Percentiles rank a stretch among this genome's conserved stretches.
phyloP scores from a whole-genome alignment of 1,284 basidiomycete species.

The Pterula multifida region DNA sequence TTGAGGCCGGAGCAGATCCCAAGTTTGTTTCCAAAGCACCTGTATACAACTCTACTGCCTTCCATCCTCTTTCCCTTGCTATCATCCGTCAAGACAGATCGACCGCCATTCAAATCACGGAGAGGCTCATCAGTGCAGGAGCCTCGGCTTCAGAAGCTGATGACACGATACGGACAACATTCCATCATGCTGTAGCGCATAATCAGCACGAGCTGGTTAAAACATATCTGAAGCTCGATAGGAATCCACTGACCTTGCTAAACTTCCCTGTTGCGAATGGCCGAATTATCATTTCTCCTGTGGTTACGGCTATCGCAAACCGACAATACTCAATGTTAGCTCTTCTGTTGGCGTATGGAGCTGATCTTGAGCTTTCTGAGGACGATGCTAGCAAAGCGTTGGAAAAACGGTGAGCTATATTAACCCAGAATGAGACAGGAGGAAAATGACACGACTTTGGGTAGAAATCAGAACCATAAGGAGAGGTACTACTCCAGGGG shows the following conservation, averaged over 20 bases:
- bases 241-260: slow-evolving; percentile 31
- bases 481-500: background rate
- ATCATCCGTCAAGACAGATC: slow-evolving; percentile 33
- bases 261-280: slow-evolving; percentile 23
- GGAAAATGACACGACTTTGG: no score
- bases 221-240: slow-evolving; percentile 34
- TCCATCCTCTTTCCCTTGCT: slow-evolving; percentile 38
- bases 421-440: no score
- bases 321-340: slow-evolving; percentile 24
- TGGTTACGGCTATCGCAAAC: slow-evolving; percentile 22
- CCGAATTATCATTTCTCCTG: slow-evolving; percentile 19
- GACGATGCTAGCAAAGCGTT: slow-evolving; percentile 20
- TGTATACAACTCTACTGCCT: slow-evolving; percentile 14
- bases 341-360: background rate
- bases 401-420: slow-evolving; percentile 11
- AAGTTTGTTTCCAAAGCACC: slow-evolving; percentile 14
- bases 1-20: slow-evolving; percentile 30
- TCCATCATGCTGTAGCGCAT: slow-evolving; percentile 30
- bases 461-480: no score
- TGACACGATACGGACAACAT: slow-evolving; percentile 29
- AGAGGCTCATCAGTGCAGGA: slow-evolving; percentile 33
- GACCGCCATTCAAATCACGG: slow-evolving; percentile 27
- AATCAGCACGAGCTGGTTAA: slow-evolving; percentile 29
- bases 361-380: background rate
- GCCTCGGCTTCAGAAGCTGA: slow-evolving; percentile 38